Evolutionary conservation across 345 rosid genomes (phyloP), one percentile per base, ranked within the genome.

Genomic region (Cardiospermum halicacabum): DNA sequence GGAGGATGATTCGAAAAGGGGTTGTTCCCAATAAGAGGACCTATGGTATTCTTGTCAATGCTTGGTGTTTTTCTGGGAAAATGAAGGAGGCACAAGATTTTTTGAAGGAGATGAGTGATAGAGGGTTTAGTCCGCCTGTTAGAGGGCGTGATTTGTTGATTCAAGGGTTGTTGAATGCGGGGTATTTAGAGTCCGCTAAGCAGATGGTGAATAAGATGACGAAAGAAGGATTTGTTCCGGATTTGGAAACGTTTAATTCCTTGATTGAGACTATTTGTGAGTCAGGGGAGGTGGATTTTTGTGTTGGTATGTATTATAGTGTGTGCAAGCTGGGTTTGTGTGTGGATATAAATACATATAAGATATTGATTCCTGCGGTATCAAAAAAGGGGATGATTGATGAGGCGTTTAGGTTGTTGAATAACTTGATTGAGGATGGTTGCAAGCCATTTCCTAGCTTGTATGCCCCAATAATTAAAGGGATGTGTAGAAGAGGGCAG

Each of bases 401-500:
- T 53, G 97, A 84, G 56, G 99, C 96, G 6, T 79, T 93, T 70
- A 65, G 74, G 72, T 59, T 93, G 45, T 65, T 93, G 75, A 76
- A 81, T 40, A 81, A 80, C 62, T 80, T 73, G n/a, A 79, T 88
- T 28, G 96, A 91, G 60, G 92, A 85, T 66, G 99, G 96, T 60
- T 91, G 86, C 73, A 86, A 72, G 59, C 96, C 98, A 9, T 88
- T 88, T 73, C 98, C 97, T 2, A 84, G 98, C 68, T 69, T 93
- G 75, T 93, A 93, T 75, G 92, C 99, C 19, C 92, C 96, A 0
- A 82, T 91, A 53, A 82, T 91, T 30, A 91, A 88, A 51, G 96
- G 86, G 10, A 73, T 94, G 89, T 91, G 74, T 28, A 85, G 81
- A 77, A 80, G 63, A 65, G 92, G 95, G 54, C 85, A 80, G 75